A percentile compares a stretch with the other conserved stretches of the same genome.
These are phyloP conservation scores for Teratosphaeria destructans DNA, from an alignment of 2,329 filamentous ascomycete genomes.

Conservation along the genomic window DNA sequence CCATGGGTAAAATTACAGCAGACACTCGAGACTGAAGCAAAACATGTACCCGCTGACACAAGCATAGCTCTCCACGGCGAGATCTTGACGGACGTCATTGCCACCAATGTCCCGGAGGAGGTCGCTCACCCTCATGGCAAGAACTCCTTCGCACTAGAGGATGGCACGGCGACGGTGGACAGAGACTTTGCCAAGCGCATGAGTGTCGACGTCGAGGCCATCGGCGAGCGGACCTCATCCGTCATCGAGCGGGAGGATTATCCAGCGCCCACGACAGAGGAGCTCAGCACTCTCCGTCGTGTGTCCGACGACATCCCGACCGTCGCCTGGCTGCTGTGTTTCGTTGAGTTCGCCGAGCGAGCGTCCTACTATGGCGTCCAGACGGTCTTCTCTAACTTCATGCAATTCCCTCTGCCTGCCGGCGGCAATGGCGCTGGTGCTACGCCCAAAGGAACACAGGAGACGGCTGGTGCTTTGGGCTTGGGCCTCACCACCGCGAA, in stretches of 20 bases:
- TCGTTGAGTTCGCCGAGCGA: slow-evolving; percentile 51
- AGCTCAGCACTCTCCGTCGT: slow-evolving; percentile 35
- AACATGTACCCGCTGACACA: background rate
- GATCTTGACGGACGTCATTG: slow-evolving; percentile 38
- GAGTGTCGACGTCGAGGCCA: slow-evolving; percentile 13
- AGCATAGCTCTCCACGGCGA: slow-evolving; percentile 1
- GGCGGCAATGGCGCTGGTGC: slow-evolving; percentile 28
- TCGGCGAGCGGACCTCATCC: slow-evolving; percentile 11
- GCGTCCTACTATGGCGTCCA: slow-evolving; percentile 49
- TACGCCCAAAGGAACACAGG: slow-evolving; percentile 20
- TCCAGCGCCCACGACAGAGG: slow-evolving; percentile 36
- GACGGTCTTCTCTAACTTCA: slow-evolving; percentile 50
- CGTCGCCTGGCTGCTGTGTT: slow-evolving; percentile 47
- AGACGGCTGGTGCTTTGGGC: slow-evolving; percentile 46
- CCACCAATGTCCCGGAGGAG: slow-evolving; percentile 7
- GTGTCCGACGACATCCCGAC: slow-evolving; percentile 42
- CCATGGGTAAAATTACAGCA: background rate
- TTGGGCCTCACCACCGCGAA: slow-evolving; percentile 46
- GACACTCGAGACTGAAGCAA: background rate
- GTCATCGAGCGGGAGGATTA: slow-evolving; percentile 14
- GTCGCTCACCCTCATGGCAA: slow-evolving; percentile 9
- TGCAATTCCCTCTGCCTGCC: slow-evolving; percentile 49
- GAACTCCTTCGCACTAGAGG: slow-evolving; percentile 10
- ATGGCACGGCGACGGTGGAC: slow-evolving; percentile 9
- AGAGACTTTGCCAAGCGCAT: slow-evolving; percentile 6